phyloP scores from a whole-genome alignment of 768 basidiomycete species.

The Arthromyces matolae region DNA sequence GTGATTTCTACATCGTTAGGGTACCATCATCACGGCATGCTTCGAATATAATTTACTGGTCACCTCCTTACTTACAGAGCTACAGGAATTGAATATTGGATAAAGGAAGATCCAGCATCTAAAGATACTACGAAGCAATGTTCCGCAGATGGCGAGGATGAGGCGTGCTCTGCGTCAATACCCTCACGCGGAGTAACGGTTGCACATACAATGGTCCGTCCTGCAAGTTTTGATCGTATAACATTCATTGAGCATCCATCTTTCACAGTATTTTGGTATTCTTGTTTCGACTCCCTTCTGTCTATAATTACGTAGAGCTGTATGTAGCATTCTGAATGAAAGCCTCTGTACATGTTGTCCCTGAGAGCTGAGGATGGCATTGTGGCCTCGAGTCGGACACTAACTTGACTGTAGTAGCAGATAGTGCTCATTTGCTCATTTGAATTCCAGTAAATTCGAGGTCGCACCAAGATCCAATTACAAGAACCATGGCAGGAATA shows the following conservation, averaged over 20 bases:
- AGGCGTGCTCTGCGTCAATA: conserved; percentile 43
- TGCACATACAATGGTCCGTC: conserved; percentile 41
- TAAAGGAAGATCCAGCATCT: conserved; percentile 38
- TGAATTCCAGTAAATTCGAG: no score
- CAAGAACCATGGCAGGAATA: no score
- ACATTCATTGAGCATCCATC: background rate
- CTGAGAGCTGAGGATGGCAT: no score
- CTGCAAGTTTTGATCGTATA: background rate
- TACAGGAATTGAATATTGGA: conserved; percentile 51
- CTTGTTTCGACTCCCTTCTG: conserved; percentile 36
- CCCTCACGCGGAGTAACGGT: conserved; percentile 42
- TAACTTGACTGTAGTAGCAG: no score
- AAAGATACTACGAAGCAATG: conserved; percentile 40
- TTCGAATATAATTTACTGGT: background rate
- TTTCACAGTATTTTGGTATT: conserved; percentile 38
- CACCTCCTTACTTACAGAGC: background rate
- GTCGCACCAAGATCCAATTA: no score
- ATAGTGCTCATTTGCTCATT: no score
- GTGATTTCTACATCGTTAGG: conserved; percentile 45
- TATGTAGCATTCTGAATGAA: no score
- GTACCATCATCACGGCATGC: conserved; percentile 50
- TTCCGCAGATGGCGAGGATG: conserved; percentile 45
- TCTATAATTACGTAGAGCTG: no score
- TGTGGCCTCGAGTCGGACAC: no score
- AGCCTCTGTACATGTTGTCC: no score